Conservation (phyloP, 495 filamentous ascomycete genomes). For the Aspergillus coremiiformis region DNA sequence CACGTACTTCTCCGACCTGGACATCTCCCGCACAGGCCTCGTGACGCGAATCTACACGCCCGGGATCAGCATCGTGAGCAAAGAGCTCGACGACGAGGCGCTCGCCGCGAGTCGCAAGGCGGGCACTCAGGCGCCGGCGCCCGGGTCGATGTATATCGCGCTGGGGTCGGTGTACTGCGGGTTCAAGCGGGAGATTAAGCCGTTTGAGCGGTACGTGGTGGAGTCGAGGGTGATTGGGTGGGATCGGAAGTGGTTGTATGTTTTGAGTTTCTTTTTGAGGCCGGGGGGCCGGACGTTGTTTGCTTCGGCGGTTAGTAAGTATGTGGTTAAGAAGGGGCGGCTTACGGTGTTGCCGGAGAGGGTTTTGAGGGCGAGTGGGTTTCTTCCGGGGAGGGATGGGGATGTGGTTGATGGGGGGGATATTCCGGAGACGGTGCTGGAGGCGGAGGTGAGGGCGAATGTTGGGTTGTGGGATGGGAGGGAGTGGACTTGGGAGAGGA, state of each 20-base stretch:
- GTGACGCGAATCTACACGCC: constrained; percentile 52
- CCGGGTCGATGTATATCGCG: constrained; percentile 42
- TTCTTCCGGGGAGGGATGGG: constrained; percentile 43
- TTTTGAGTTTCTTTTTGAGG: constrained; percentile 64
- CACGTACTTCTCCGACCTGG: constrained; percentile 69
- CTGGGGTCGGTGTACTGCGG: constrained; percentile 59
- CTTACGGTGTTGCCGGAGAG: constrained; percentile 78
- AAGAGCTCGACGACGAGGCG: constrained; percentile 38
- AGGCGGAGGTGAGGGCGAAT: constrained; percentile 30
- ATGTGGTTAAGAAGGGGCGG: constrained; percentile 82
- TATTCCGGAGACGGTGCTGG: constrained; percentile 18
- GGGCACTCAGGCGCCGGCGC: constrained; percentile 34
- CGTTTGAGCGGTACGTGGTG: constrained; percentile 58
- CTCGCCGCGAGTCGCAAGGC: constrained; percentile 32
- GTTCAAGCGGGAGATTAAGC: constrained; percentile 63
- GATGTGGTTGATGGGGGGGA: background rate
- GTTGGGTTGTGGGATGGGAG: constrained; percentile 28
- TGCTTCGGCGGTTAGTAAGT: constrained; percentile 74
- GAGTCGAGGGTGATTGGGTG: constrained; percentile 60
- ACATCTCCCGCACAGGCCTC: constrained; percentile 58
- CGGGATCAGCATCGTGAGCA: constrained; percentile 46
- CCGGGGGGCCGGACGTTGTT: constrained; percentile 48
- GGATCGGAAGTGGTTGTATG: constrained; percentile 81
- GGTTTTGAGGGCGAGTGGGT: constrained; percentile 56
- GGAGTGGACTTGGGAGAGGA: constrained; percentile 47